Evolutionary conservation across 2,329 filamentous ascomycete genomes (phyloP).

Genomic region (Chrysoporthe austroafricana): DNA sequence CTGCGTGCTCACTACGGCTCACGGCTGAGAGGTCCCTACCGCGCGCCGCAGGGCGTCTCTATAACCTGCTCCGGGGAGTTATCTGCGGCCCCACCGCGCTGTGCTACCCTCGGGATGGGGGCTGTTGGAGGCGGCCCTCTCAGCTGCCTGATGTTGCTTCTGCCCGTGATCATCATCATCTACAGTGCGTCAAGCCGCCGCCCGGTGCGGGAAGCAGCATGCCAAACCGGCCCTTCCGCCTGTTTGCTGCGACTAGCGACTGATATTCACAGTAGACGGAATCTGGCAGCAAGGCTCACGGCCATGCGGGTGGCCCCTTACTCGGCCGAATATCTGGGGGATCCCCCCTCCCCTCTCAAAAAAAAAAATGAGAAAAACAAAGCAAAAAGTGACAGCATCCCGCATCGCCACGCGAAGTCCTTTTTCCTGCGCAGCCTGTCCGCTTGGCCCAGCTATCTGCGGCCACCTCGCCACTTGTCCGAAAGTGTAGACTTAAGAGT

Average conservation of each 20-base stretch:
- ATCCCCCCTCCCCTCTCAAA: background rate
- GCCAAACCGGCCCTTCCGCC: slow-evolving; percentile 15
- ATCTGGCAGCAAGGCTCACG: background rate
- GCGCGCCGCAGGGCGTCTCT: too few species aligned
- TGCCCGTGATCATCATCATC: too few species aligned
- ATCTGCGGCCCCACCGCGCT: too few species aligned
- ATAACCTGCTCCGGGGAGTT: too few species aligned
- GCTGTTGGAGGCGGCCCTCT: too few species aligned
- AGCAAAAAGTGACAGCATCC: slow-evolving; percentile 9
- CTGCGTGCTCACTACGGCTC: too few species aligned
- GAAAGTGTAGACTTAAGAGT: background rate
- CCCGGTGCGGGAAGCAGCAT: background rate
- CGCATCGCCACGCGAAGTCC: background rate
- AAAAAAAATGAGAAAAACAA: background rate
- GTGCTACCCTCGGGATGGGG: too few species aligned
- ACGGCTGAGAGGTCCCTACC: too few species aligned
- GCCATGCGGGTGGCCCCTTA: background rate
- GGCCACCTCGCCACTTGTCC: background rate
- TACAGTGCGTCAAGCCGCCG: background rate
- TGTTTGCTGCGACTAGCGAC: slow-evolving; percentile 11
- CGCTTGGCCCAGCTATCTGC: background rate
- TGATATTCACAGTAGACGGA: background rate
- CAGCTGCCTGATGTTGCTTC: too few species aligned
- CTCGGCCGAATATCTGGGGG: background rate
- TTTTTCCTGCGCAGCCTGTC: background rate